Conservation (phyloP, 2,329 filamentous ascomycete genomes). For the Arthrobotrys megalospora region DNA sequence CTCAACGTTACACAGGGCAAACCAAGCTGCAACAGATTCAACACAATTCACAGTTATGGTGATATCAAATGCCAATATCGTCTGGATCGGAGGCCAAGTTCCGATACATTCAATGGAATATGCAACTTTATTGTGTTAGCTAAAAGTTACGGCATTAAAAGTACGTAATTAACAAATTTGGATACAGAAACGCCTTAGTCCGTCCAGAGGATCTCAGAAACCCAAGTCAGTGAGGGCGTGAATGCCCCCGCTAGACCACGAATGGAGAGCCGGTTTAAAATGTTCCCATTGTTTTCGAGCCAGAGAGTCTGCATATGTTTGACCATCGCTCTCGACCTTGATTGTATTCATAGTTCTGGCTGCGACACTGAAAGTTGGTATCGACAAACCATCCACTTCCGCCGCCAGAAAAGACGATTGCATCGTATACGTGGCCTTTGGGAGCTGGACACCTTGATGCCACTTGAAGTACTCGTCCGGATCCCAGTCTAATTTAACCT, state of each 20-base stretch:
- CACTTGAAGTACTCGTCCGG: slow-evolving; percentile 64
- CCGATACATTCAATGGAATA: too few relatives aligned
- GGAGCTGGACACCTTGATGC: slow-evolving; percentile 63
- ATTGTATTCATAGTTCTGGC: neutral
- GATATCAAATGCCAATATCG: too few relatives aligned
- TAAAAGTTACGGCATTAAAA: neutral
- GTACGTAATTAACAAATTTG: too few relatives aligned
- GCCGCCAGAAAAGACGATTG: too few relatives aligned
- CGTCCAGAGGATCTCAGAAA: neutral
- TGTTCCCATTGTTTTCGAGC: neutral
- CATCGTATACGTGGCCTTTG: slow-evolving; percentile 3
- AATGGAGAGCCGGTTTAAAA: neutral
- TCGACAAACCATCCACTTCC: neutral
- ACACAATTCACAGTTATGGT: neutral
- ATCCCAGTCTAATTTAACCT: slow-evolving; percentile 65
- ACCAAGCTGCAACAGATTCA: slow-evolving; percentile 1
- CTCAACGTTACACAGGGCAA: slow-evolving; percentile 1
- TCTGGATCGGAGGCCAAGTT: too few relatives aligned
- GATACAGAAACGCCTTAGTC: neutral
- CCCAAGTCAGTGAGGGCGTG: slow-evolving; percentile 3
- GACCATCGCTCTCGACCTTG: neutral
- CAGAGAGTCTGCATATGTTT: neutral
- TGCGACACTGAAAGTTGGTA: neutral
- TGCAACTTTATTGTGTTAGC: neutral
- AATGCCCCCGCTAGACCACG: neutral